These are phyloP conservation scores for Macadamia integrifolia DNA, from an alignment of 164 flowering plant genomes.

Conservation along the genomic window DNA sequence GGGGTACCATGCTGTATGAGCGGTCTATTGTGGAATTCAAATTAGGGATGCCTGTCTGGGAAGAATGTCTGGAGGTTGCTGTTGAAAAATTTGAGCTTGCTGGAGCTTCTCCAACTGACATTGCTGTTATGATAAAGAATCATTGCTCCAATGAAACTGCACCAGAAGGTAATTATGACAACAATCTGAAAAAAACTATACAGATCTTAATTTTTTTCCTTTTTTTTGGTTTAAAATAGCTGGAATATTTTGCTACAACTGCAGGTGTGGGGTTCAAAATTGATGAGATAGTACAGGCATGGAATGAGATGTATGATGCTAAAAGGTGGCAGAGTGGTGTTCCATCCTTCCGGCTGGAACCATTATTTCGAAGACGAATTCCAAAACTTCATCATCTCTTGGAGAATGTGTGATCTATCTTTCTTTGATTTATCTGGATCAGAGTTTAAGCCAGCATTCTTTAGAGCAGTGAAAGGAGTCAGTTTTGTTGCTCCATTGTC, in stretches of 20 bases:
- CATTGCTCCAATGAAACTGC: constrained; percentile 64
- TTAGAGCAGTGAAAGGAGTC: constrained; percentile 6
- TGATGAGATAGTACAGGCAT: constrained; percentile 83
- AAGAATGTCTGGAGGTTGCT: constrained; percentile 70
- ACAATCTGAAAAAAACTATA: background rate
- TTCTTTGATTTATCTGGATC: constrained; percentile 9
- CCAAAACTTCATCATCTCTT: constrained; percentile 51
- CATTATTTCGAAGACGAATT: constrained; percentile 60
- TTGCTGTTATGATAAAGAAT: constrained; percentile 80
- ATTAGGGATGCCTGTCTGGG: constrained; percentile 67
- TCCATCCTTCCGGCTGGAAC: constrained; percentile 73
- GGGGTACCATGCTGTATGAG: constrained; percentile 89
- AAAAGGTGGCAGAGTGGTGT: constrained; percentile 58
- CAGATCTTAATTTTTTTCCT: background rate
- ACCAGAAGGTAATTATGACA: constrained; percentile 45
- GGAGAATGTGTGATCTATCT: constrained; percentile 42
- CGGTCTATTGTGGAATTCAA: constrained; percentile 83
- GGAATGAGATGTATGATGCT: constrained; percentile 94
- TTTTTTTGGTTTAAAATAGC: constrained; percentile 1
- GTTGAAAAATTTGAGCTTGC: constrained; percentile 77
- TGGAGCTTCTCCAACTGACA: constrained; percentile 84
- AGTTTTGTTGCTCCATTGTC: constrained; percentile 6
- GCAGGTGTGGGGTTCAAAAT: constrained; percentile 72
- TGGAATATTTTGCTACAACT: constrained; percentile 6
- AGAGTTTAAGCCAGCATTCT: background rate